These are phyloP conservation scores for Pichia cabralensis DNA, from an alignment of 805 yeast genomes.

Conservation along the genomic window DNA sequence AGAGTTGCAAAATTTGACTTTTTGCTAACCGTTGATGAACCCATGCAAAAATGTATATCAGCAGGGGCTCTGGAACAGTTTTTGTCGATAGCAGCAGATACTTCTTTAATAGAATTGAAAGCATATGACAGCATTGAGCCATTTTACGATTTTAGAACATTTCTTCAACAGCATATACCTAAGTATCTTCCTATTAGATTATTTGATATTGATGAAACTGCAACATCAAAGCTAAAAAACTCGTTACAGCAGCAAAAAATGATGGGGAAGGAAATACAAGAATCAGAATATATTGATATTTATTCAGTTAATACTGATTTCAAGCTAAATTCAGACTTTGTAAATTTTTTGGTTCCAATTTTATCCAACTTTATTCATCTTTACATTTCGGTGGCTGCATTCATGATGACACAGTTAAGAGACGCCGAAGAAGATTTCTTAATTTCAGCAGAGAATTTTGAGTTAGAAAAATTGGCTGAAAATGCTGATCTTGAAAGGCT, in stretches of 20 bases:
- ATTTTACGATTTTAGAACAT: conserved; percentile 55
- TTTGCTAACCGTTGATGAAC: conserved; percentile 35
- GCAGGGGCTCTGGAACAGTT: conserved; percentile 66
- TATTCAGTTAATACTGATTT: conserved; percentile 19
- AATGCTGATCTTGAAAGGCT: conserved; percentile 84
- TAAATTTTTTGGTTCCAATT: conserved; percentile 28
- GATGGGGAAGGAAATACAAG: conserved; percentile 22
- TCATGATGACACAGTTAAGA: conserved; percentile 53
- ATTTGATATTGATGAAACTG: conserved; percentile 37
- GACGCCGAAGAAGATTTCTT: conserved; percentile 69
- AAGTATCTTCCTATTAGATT: conserved; percentile 42
- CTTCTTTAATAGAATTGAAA: conserved; percentile 21
- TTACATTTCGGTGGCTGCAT: conserved; percentile 56
- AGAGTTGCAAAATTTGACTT: conserved; percentile 43
- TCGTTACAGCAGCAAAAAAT: conserved; percentile 17
- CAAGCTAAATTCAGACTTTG: conserved; percentile 20
- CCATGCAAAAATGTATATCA: conserved; percentile 48
- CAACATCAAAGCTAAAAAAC: conserved; percentile 27
- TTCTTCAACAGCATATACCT: conserved; percentile 61
- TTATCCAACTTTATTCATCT: conserved; percentile 43
- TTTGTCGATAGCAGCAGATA: conserved; percentile 50
- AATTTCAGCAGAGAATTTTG: conserved; percentile 43
- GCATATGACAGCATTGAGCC: conserved; percentile 13
- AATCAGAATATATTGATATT: conserved; percentile 19
- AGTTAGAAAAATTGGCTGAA: conserved; percentile 54